These are phyloP conservation scores for Lagenaria siceraria DNA, from an alignment of 306 rosid species.

Conservation along the genomic window DNA sequence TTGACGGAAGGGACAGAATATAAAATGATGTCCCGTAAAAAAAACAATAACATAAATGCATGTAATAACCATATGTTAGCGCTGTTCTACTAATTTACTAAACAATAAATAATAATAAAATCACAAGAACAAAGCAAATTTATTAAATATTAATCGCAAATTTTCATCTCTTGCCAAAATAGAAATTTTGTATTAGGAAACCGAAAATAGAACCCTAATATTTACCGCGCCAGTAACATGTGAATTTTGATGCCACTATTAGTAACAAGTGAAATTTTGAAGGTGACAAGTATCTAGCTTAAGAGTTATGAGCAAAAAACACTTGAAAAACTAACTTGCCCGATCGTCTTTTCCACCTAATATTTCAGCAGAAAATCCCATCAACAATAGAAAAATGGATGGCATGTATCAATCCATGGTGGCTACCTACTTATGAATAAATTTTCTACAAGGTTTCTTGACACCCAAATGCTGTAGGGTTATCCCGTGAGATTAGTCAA, in stretches of 20 bases:
- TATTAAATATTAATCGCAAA: not conserved
- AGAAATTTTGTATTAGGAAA: not conserved
- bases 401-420: too few relatives aligned
- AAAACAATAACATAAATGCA: not conserved
- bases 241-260: not conserved
- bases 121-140: not conserved
- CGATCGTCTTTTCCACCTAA: not conserved
- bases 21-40: not conserved
- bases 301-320: not conserved
- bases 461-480: too few relatives aligned
- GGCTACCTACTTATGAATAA: too few relatives aligned
- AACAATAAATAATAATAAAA: not conserved
- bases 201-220: not conserved
- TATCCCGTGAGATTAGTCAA: too few relatives aligned
- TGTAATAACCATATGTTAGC: not conserved
- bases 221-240: not conserved
- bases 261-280: not conserved
- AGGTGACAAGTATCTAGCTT: not conserved
- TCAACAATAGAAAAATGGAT: not conserved
- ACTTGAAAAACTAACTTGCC: not conserved
- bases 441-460: too few relatives aligned
- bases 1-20: not conserved
- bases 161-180: not conserved
- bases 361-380: not conserved
- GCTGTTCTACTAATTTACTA: too few relatives aligned